Evolutionary conservation across 2,329 filamentous ascomycete genomes (phyloP), one percentile per base, ranked within the genome.

Genomic region (Sclerotinia sclerotiorum): DNA sequence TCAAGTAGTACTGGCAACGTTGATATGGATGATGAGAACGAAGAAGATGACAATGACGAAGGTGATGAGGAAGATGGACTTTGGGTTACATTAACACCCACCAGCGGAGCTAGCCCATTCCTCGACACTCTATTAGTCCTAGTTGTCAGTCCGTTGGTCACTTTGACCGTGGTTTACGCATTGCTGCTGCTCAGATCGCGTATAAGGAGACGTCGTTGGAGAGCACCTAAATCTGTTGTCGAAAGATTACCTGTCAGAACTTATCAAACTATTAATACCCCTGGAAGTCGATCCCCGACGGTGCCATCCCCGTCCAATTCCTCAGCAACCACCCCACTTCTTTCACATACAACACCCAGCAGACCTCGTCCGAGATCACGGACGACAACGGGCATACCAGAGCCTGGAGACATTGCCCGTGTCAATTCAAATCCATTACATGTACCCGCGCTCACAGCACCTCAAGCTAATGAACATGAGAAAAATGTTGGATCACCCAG

Each of bases 201-300:
- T 69, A 96, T 97, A 73, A 89, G 94, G 63, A 87, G 94, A 69
- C 87, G 94, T 71, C 87, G 94, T 74, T 99, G 95, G 94, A 88
- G 95, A 75, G 95, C 95, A n/a, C 95, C 95, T 6, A 99, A 99
- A 79, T 97, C 93, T 0, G 89, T 99, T 0, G 94, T 99, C 24
- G 94, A 97, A 74, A 89, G 91, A 69, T 85, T 99, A n/a, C 95
- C 95, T 2, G 93, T 99, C 19, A 89, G 94, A 69, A 98, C 94
- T 0, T 99, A 97, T 76, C 94, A 97, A 75, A 97, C 94, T 0
- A 91, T 97, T 48, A 82, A 86, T 2, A 82, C 84, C 15, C 85
- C 87, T 1, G 87, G 88, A 1, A 78, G 87, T 78, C 80, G 85
- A 78, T 75, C 86, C 27, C 81, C 86, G 17, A 82, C 89, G 63